Conservation (phyloP, 2,329 filamentous ascomycete species). For the Fusarium sp. region DNA sequence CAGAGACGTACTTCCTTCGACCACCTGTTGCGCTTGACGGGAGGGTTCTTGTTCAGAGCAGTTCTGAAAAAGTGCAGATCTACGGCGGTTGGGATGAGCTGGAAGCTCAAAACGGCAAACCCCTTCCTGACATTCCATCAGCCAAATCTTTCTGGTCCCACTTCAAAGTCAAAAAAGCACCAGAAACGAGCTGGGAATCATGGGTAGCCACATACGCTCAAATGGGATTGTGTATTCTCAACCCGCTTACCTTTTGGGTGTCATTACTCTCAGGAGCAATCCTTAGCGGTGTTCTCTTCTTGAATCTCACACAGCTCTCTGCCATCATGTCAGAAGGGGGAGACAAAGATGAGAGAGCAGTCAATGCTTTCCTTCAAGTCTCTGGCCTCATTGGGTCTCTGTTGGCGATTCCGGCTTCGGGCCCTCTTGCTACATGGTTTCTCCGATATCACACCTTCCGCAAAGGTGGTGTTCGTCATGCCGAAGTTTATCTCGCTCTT, state of each 20-base stretch:
- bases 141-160: neutral
- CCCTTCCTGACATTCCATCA: conserved; percentile 13
- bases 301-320: conserved; percentile 20
- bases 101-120: neutral
- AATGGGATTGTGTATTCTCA: conserved; percentile 36
- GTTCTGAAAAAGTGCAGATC: conserved; percentile 22
- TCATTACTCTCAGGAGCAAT: conserved; percentile 28
- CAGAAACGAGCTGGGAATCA: conserved; percentile 15
- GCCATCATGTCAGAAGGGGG: neutral
- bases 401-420: conserved; percentile 14
- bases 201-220: conserved; percentile 29
- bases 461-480: conserved; percentile 28
- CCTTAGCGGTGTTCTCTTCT: conserved; percentile 26
- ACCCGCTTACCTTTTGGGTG: conserved; percentile 39
- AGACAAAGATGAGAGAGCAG: accelerated
- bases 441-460: conserved; percentile 16
- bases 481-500: conserved; percentile 21
- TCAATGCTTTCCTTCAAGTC: conserved; percentile 5
- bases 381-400: conserved; percentile 11
- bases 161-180: conserved; percentile 15
- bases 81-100: conserved; percentile 26
- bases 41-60: conserved; percentile 7
- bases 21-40: conserved; percentile 34
- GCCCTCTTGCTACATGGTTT: conserved; percentile 29
- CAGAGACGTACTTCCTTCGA: conserved; percentile 31